Evolutionary conservation across 768 basidiomycete genomes (phyloP), one percentile per base, ranked within the genome.

Genomic region (Lactarius akahatsu): DNA sequence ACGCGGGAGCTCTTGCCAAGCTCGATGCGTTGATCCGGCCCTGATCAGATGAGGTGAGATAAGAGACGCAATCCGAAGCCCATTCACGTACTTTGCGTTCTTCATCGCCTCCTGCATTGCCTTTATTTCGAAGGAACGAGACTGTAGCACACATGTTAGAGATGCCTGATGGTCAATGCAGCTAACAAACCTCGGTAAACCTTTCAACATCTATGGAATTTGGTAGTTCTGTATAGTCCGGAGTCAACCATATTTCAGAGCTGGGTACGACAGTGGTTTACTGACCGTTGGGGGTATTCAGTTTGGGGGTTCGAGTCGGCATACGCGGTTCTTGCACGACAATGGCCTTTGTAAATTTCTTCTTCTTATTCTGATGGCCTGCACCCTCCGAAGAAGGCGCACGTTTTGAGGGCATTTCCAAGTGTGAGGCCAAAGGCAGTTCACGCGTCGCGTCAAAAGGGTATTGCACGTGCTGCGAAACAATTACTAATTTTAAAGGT

Each of bases 1-100:
- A 20, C 96, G 85, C 13, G 96, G 96, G 8, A 98, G 83, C 11
- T 90, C 87, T 76, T 99, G 96, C 87, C 96, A 99, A 5, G 87
- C 91, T 65, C 95, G 82, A 63, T 91, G 87, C 0, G 90, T 91
- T 18, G 89, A 84, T 70, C 82, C 83, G 9, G 81, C 81, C 62
- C 92, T 95, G 67, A 5, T 63, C 18, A 59, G 34, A 4, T 2
- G 18, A 1, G 23, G 56, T 16, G 47, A 72, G 34, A 30, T 55
- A 47, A 15, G 59, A 11, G 32, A 4, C 47, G 4, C 23, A n/a
- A 38, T 41, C 13, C 18, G 40, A 3, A 61, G 16, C 34, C 50
- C 1, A 36, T 45, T 23, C n/a, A 45, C 30, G 43, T 69, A 87
- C 94, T 88, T 84, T 43, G 93, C 89, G 40, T 80, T 81, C 76